These are phyloP conservation scores for Neoascochyta sp. DNA, from an alignment of 2,329 filamentous ascomycete genomes.

Conservation along the genomic window DNA sequence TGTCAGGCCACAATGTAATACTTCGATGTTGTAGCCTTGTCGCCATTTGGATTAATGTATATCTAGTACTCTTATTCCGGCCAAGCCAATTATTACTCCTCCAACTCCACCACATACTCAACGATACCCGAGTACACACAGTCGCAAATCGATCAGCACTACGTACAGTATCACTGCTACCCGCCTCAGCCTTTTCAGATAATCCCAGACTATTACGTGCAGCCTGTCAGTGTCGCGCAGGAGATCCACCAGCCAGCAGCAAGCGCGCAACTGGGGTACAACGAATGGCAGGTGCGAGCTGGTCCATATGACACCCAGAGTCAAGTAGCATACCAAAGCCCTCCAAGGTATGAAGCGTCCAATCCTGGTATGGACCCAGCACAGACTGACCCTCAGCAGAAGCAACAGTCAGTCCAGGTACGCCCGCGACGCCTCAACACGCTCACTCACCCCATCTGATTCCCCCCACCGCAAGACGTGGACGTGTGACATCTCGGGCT, in stretches of 20 bases:
- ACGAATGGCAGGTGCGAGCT: slow-evolving; percentile 3
- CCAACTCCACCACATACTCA: no score
- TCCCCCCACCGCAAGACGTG: slow-evolving; percentile 27
- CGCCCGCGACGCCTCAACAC: background rate
- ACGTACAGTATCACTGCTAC: slow-evolving; percentile 28
- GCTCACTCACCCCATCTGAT: background rate
- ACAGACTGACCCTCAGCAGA: slow-evolving; percentile 3
- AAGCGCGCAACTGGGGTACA: no score
- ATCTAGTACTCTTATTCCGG: slow-evolving; percentile 16
- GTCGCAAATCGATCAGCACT: slow-evolving; percentile 28
- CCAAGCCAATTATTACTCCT: slow-evolving; percentile 18
- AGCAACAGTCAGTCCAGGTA: slow-evolving; percentile 21
- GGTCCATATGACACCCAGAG: slow-evolving; percentile 14
- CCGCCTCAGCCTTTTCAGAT: slow-evolving; percentile 28
- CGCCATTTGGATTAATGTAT: slow-evolving; percentile 1
- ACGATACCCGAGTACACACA: slow-evolving; percentile 33
- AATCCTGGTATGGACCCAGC: no score
- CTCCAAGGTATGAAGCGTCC: slow-evolving; percentile 14
- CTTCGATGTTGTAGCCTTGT: background rate
- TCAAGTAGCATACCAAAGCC: slow-evolving; percentile 8
- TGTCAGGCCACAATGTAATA: slow-evolving; percentile 25
- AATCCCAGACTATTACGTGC: slow-evolving; percentile 22
- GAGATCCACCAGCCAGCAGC: slow-evolving; percentile 12
- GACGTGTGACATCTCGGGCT: slow-evolving; percentile 28
- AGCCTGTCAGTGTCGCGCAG: slow-evolving; percentile 9